Evolutionary conservation across 768 basidiomycete species (phyloP).

Genomic region (Botryobasidium botryosum): DNA sequence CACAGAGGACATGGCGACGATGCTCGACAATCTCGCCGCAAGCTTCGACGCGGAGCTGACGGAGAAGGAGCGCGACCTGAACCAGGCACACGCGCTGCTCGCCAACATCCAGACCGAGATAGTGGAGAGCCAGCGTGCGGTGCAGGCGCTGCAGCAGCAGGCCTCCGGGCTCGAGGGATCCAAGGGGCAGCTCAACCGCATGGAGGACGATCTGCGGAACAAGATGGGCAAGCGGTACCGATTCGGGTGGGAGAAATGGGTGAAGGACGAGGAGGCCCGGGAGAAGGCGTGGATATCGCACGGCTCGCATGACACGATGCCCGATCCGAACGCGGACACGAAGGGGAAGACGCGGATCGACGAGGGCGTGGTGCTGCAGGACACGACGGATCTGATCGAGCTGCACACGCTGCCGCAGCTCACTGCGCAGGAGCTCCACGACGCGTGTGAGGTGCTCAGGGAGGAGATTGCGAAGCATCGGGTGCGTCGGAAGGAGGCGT

Average conservation of each 20-base stretch:
- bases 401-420: slow-evolving; percentile 41
- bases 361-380: slow-evolving; percentile 38
- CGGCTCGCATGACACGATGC: slow-evolving; percentile 3
- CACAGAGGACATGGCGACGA: slow-evolving; percentile 65
- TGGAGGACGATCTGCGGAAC: slow-evolving; percentile 46
- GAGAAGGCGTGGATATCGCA: slow-evolving; percentile 43
- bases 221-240: slow-evolving; percentile 76
- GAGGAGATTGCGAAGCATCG: slow-evolving; percentile 49
- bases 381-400: slow-evolving; percentile 35
- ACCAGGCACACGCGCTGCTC: slow-evolving; percentile 75
- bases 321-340: slow-evolving; percentile 26
- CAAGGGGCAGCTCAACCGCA: slow-evolving; percentile 36
- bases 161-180: slow-evolving; percentile 48
- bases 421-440: slow-evolving; percentile 32
- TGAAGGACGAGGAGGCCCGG: slow-evolving; percentile 64
- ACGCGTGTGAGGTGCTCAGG: slow-evolving; percentile 41
- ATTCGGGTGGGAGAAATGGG: slow-evolving; percentile 86
- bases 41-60: slow-evolving; percentile 85
- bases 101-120: slow-evolving; percentile 82
- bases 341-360: slow-evolving; percentile 28
- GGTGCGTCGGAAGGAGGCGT: slow-evolving; percentile 50
- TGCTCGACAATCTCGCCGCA: slow-evolving; percentile 75
- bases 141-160: slow-evolving; percentile 48
- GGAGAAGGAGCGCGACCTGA: slow-evolving; percentile 81
- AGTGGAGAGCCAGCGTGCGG: slow-evolving; percentile 62